Base-by-base conservation (phyloP, 306 rosid species). In the Purshia tridentata region DNA sequence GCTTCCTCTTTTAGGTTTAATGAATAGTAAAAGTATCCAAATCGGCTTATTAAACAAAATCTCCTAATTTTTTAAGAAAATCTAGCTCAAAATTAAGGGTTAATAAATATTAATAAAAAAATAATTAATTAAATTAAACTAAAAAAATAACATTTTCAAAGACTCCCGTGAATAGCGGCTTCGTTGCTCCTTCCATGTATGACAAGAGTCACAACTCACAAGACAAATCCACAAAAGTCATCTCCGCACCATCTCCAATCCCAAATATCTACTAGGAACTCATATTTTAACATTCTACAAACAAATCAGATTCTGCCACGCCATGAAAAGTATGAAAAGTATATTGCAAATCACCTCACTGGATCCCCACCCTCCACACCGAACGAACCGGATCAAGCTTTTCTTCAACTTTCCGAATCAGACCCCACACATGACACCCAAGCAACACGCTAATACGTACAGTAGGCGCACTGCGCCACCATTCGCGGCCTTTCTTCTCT, bases 361-460 rank as follows among this genome's bases (percentile, higher is more conserved):
- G 14, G 39, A 20, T 6, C 12, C 12, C 12, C 46, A 16, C 19
- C 19, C 13, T 8, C 50, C 14, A 40, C 61, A n/a, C 71, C 66
- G 14, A n/a, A 22, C 77, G 67, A 66, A 67, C 46, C 72, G 79
- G 74, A 56, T 76, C 66, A 18, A 13, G 6, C 4, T n/a, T 18
- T 40, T 18, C 39, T 20, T 42, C 18, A 45, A 53, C 71, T 59
- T 74, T 82, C 72, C 67, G 67, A 58, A 46, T 10, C 69, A 58
- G 71, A 59, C 79, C 77, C 72, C 54, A 63, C n/a, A 58, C 68
- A 20, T 6, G 1, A 51, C 42, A 19, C 15, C 12, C 6, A 12
- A 51, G 41, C 45, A n/a, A 16, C 22, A 3, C 53, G 65, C 69
- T 49, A 10, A 2, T 10, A 53, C 52, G 65, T 57, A 54, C 70